Base-by-base conservation (phyloP, 2,329 filamentous ascomycete genomes). In the Juglanconis sp. region DNA sequence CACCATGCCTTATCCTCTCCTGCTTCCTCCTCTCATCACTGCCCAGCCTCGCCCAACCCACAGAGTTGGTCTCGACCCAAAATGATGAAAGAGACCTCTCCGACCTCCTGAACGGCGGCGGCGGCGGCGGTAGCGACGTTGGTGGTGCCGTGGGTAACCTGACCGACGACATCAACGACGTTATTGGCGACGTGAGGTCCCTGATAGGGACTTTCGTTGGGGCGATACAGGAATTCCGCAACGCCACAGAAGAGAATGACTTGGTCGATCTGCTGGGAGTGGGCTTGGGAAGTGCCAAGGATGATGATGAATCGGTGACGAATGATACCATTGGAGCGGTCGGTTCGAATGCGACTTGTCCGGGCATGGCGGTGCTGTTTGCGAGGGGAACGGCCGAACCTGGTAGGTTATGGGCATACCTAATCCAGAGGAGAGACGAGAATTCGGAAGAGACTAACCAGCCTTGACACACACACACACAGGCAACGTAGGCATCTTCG, bases 401-500 rank as follows among this genome's bases (percentile, higher is more conserved):
- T 7, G 60, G 60, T 62, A 59, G 7, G 60, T 44, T 34, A 8
- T 6, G 15, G 15, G 10, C 8, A 17, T 38, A 13, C 10, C 3
- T 11, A 10, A 30, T 17, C 11, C 38, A 31, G 24, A 2, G 17
- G 24, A 24, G 24, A 24, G 24, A 24, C 5, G 24, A 7, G 31
- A 30, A 9, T 34, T 7, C 5, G 13, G 4, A 54, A 2, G 15
- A 44, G 13, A 2, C 34, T 34, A 13, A 36, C 31, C 40, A 32
- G 17, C 3, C 17, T 15, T 15, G n/a, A 46, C 15, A 5, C 48
- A n/a, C 3, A n/a, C 3, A 8, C 60, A 67, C 48, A 34, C 54
- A 8, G 68, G 68, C 24, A 70, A 70, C 52, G 56, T 70, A 5
- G 68, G 69, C 5, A 51, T 62, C 38, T 53, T 69, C 24, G 63